Evolutionary conservation across 116 monocot species (phyloP).

Genomic region (Dioscorea cayenensis): DNA sequence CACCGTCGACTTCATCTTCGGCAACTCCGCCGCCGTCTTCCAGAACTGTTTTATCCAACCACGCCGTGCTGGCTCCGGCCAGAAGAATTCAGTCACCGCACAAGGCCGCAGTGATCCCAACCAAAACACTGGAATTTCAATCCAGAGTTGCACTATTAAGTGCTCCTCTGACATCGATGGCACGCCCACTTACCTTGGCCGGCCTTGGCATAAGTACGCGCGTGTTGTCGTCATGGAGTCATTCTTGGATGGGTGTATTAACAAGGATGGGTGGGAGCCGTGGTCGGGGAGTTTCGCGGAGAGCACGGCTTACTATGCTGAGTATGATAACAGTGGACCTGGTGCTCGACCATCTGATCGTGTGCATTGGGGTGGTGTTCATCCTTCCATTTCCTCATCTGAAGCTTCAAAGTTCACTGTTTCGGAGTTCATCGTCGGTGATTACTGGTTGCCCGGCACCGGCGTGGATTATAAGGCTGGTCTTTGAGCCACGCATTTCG

Average conservation of each 20-base stretch:
- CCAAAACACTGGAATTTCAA: slow-evolving; percentile 50
- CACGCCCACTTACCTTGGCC: slow-evolving; percentile 35
- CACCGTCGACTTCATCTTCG: slow-evolving; percentile 62
- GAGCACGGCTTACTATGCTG: slow-evolving; percentile 57
- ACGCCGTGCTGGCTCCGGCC: slow-evolving; percentile 14
- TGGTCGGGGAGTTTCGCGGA: slow-evolving; percentile 29
- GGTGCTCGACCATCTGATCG: slow-evolving; percentile 28
- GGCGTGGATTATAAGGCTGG: slow-evolving; percentile 43
- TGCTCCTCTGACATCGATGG: slow-evolving; percentile 25
- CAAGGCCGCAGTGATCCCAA: slow-evolving; percentile 38
- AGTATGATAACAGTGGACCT: slow-evolving; percentile 64
- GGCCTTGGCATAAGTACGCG: slow-evolving; percentile 42
- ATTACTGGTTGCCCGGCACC: slow-evolving; percentile 46
- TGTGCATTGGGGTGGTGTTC: slow-evolving; percentile 62
- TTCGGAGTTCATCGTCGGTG: slow-evolving; percentile 48
- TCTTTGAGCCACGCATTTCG: slow-evolving; percentile 6
- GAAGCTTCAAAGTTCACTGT: slow-evolving; percentile 78
- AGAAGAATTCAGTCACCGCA: slow-evolving; percentile 36
- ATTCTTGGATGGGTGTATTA: slow-evolving; percentile 34
- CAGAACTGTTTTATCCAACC: slow-evolving; percentile 36
- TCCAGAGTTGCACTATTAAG: slow-evolving; percentile 28
- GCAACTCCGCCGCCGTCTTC: slow-evolving; percentile 41
- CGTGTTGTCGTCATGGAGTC: slow-evolving; percentile 35
- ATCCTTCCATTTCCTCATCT: slow-evolving; percentile 15
- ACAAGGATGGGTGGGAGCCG: slow-evolving; percentile 21